Base-by-base conservation (phyloP, 2,329 filamentous ascomycete species). In the Fusarium bulbicola region DNA sequence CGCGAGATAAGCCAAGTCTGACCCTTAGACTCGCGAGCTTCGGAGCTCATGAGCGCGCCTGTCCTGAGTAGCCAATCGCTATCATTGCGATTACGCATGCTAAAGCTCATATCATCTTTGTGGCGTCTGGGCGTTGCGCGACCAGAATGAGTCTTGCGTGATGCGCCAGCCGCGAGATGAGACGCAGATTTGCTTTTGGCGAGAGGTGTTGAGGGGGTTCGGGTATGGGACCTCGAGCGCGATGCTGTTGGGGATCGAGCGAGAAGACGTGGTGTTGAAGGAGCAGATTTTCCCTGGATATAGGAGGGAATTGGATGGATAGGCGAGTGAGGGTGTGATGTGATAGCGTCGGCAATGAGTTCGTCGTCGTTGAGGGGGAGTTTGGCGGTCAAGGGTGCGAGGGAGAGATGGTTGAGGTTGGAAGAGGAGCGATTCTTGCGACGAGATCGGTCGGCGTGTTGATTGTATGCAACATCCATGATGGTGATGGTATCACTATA, bases 1-100 rank as follows among this genome's bases (percentile, higher is more conserved):
- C 90, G 86, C 30, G 90, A 89, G n/a, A 89, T 84, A 26, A 93
- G 86, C 91, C 91, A 93, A 20, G 87, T 83, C 80, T 93, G 91
- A 20, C 91, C 91, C 80, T 92, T 92, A 76, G 85, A 90, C 78
- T 93, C 91, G 63, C 91, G 85, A 24, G 90, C 85, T 78, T 91
- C 89, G 58, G 86, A 87, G 63, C 88, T 88, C 74, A 93, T 87
- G 52, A 91, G 78, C 12, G 89, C 89, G 52, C 90, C 91, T 2
- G 90, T 87, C 36, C 90, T 86, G 30, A 91, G 83, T 50, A 93
- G 82, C 91, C 91, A 93, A 80, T 92, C 90, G 63, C 87, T 88
- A 74, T 91, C 86, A 63, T 83, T 83, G 42, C 81, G 81, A 69
- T 86, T 83, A 39, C 78, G 76, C 67, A 70, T 79, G 28, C 70